phyloP scores from a whole-genome alignment of 306 rosid species.

The Medicago ruthenica region DNA sequence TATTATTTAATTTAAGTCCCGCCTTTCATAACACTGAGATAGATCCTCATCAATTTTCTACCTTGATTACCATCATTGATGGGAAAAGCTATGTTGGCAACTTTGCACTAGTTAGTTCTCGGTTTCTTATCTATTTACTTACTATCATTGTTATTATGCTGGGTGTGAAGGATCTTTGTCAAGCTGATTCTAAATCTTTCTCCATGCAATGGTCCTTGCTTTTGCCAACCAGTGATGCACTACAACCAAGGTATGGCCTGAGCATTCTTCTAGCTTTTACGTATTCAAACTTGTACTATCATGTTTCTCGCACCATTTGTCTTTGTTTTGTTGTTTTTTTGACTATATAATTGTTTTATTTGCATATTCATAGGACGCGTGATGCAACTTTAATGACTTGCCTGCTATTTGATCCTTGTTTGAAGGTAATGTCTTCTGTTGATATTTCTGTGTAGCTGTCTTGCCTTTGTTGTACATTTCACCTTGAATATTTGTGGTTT shows the following conservation, averaged over 20 bases:
- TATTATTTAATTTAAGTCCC: neutral
- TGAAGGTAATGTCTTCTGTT: conserved; percentile 66
- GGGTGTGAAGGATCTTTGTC: conserved; percentile 83
- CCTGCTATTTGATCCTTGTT: conserved; percentile 84
- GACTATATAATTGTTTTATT: conserved; percentile 25
- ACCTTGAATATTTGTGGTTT: neutral
- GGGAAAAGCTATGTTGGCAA: conserved; percentile 4
- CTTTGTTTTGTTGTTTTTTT: conserved; percentile 33
- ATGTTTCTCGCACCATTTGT: conserved; percentile 34
- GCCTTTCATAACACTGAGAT: neutral
- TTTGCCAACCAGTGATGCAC: conserved; percentile 83
- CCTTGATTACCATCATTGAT: neutral
- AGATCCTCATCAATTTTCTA: neutral
- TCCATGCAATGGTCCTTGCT: conserved; percentile 88
- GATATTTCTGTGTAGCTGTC: conserved; percentile 28
- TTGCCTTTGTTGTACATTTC: conserved; percentile 12
- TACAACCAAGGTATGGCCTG: conserved; percentile 71
- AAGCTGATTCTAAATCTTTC: conserved; percentile 83
- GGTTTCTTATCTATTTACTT: conserved; percentile 2
- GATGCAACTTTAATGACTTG: conserved; percentile 91
- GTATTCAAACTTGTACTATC: neutral
- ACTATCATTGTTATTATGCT: conserved; percentile 9
- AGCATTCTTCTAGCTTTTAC: conserved; percentile 21
- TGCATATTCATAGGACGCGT: conserved; percentile 66
- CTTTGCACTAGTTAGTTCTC: neutral